Base-by-base conservation (phyloP, 345 rosid genomes). In the Moringa oleifera region DNA sequence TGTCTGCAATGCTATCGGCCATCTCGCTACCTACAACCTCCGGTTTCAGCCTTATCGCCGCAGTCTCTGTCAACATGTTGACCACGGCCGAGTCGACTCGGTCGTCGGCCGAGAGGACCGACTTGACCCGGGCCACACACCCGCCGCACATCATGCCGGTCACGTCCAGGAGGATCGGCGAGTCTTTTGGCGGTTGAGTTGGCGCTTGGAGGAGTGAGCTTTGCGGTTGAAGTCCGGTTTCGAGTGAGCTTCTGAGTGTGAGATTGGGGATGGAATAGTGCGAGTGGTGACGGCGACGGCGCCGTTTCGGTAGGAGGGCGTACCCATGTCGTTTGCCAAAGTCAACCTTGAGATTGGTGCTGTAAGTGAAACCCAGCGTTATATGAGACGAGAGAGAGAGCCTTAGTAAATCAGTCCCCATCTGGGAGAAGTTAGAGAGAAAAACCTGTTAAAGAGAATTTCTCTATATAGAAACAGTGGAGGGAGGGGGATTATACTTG, bases 121-220 rank as follows among this genome's bases (percentile, higher is more conserved):
- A 83, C 58, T 81, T 86, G 71, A 93, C 97, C 23, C 97, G 88
- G 15, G 95, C 77, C 7, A 86, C 97, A 59, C 98, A 93, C 21
- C 88, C 86, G 36, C 97, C 98, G 66, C 96, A 94, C 96, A 94
- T 90, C 96, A 90, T 90, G 55, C 96, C 96, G 51, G 72, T 66
- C 59, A 94, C 95, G 52, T 86, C 88, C 36, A 90, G 92, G 33
- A 90, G 89, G 55, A 88, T 57, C 1, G 82, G 82, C 41, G 76
- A 66, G 51, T 82, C 81, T 21, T 68, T 64, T 15, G 71, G 52
- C 55, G 51, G 51, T 5, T 47, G 57, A 18, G 61, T 24, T 18
- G 71, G 36, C 12, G 56, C 53, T 41, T 64, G 68, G n/a, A 64
- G 23, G 22, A 65, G 65, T 0, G 79, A 59, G 49, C 63, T 46